Evolutionary conservation across 139 green algal genomes (phyloP).

Genomic region (Chlamydomonas sphaeroides): DNA sequence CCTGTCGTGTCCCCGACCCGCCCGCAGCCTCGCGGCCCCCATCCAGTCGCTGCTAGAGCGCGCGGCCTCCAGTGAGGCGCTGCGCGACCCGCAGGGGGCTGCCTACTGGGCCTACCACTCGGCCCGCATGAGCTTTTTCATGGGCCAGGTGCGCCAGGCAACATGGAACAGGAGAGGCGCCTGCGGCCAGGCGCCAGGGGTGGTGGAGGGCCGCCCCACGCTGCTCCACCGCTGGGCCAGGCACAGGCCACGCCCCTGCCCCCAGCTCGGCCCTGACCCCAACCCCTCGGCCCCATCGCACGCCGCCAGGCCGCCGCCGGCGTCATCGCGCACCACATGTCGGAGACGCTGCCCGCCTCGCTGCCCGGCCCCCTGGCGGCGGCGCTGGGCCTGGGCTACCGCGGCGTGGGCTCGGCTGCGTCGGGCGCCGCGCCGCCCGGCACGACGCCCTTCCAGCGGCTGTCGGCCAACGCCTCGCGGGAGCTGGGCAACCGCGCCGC

Average conservation of each 20-base stretch:
- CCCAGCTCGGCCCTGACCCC: too few relatives aligned
- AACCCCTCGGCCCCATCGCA: too few relatives aligned
- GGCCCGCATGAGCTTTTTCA: constrained; percentile 74
- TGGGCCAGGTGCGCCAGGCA: constrained; percentile 69
- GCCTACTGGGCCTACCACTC: constrained; percentile 85
- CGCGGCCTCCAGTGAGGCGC: background rate
- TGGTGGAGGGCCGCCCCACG: too few relatives aligned
- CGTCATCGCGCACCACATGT: constrained; percentile 30
- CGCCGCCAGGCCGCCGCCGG: constrained; percentile 33
- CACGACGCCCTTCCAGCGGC: background rate
- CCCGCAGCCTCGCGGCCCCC: background rate
- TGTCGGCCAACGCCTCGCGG: background rate
- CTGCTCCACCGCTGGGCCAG: too few relatives aligned
- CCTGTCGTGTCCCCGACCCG: too few relatives aligned
- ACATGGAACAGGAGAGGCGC: too few relatives aligned
- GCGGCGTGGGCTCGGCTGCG: too few relatives aligned
- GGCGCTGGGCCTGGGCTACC: too few relatives aligned
- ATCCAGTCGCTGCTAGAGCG: background rate
- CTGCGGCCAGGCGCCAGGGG: too few relatives aligned
- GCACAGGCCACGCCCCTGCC: too few relatives aligned
- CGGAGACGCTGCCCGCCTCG: constrained; percentile 22
- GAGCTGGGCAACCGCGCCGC: constrained; percentile 47
- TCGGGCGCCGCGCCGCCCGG: too few relatives aligned
- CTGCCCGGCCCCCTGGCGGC: too few relatives aligned
- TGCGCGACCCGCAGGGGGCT: constrained; percentile 39